Base-by-base conservation (phyloP, 768 basidiomycete genomes). In the Mycena kentingensis region DNA sequence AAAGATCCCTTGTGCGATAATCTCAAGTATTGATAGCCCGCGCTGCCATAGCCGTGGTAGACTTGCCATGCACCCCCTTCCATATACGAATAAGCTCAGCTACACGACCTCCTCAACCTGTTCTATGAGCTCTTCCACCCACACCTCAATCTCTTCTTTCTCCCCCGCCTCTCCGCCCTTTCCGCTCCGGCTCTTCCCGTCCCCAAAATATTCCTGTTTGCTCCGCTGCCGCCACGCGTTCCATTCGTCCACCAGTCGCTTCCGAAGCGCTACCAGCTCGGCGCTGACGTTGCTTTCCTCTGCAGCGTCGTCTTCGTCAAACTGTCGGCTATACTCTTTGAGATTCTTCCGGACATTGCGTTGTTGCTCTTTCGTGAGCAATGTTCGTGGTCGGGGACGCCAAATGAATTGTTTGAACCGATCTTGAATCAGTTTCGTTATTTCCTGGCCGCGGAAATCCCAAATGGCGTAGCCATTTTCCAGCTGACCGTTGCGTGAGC, bases 321-420 rank as follows among this genome's bases (percentile, higher is more conserved):
- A 99, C 28, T 77, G 72, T 12, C 92, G 83, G 63, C 91, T 90
- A 76, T 85, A 96, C 69, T 98, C 95, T 52, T 88, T 85, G 60
- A 98, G 79, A 67, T 92, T 96, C 72, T 85, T 88, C 54, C 92
- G 83, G 52, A 99, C 83, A 46, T 81, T 82, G 58, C 85, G 85
- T 65, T 97, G 93, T 54, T 93, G 84, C 45, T 97, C 94, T 66
- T 88, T 92, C 42, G 84, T 79, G 51, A 99, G 78, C 45, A 98
- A 73, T 3, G 91, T 88, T 11, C 85, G 82, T 4, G 97, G 93
- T n/a, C 97, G 87, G 22, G 96, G 95, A 29, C 97, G 87, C 96
- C 96, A 99, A 56, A 98, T 82, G 72, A 98, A 93, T 70, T 99
- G 97, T 77, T 99, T 99, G 83, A 99, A 98, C 51, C 88, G 84